Evolutionary conservation across 1,284 basidiomycete species (phyloP), one percentile per base, ranked within the genome.

Genomic region (Cryptococcus depauperatus): DNA sequence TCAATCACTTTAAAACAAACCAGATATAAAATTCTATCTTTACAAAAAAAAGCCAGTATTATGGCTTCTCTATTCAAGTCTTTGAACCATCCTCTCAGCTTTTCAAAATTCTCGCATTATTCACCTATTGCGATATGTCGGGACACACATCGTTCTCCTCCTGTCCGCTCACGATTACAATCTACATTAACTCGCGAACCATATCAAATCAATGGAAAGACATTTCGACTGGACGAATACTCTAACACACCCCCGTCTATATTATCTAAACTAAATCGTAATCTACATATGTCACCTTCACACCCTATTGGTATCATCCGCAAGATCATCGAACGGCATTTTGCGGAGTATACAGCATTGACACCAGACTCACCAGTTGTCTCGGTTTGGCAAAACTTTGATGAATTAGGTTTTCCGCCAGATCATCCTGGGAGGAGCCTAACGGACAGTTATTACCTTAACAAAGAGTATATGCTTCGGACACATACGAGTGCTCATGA

Each of bases 401-500:
- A 97, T 70, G 86, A 93, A 57, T 81, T 99, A 19, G 90, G 88
- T 13, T 97, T 99, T 71, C 83, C 29, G n/a, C 29, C 75, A 5
- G 90, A 97, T 73, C 95, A 99, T 66, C 92, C 93, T 1, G 95
- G 95, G 2, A 81, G 95, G 46, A 78, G 82, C 18, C 75, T 81
- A 38, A 87, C 87, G 22, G 95, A 99, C 73, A 89, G 85, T 58
- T 99, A 99, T 76, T 99, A 98, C 69, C 75, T 97, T 58, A 98
- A 98, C 75, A 78, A 78, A 55, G 74, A 80, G 56, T 77, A 84
- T 55, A 92, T 98, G 83, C 80, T 99, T 40, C 83, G 95, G 35
- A 98, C 95, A 0, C 95, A 99, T 69, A 97, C 95, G 0, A 91
- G 86, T 18, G 90, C 95, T 2, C 95, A 99, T 69, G 93, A 99